Evolutionary conservation across 2,329 filamentous ascomycete genomes (phyloP), one percentile per base, ranked within the genome.

Genomic region (Leptosphaerulina australis): DNA sequence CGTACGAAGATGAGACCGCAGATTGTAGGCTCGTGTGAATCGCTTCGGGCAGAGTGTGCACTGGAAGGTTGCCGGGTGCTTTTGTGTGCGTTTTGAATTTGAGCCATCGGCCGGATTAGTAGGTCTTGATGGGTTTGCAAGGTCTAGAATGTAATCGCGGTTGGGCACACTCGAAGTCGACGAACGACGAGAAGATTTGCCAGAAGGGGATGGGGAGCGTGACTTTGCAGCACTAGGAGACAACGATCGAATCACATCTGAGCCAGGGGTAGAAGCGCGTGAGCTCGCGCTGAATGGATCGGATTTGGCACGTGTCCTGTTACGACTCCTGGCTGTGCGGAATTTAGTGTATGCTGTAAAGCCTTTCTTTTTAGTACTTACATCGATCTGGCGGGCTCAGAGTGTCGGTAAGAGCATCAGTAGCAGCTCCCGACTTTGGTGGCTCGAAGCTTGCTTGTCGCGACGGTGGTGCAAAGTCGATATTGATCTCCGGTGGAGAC

Each of bases 51-150:
- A 99, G 7, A 97, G 79, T 8, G 77, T 89, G 72, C 94, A 99
- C 69, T 97, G 92, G 75, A 97, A 99, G 0, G 92, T 99, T 5
- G 94, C 94, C 0, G 94, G 94, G 63, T 99, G 94, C 69, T 99
- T 99, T 72, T 99, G 94, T 0, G 91, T 86, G n/a, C 94, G 86
- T 70, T 94, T 95, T 5, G 84, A 70, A 49, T 80, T 80, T 10
- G 66, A 67, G 25, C 69, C 68, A 30, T 72, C 69, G 10, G 62
- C 60, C 11, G 68, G 54, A 11, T 43, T 49, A 18, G 84, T 85
- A 46, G 91, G 88, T 55, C 93, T 88, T 33, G 91, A 88, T 0
- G 92, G 92, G 71, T 97, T 91, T 9, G 91, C 93, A 12, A 97
- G 82, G 54, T 92, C 90, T 30, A 97, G 79, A n/a, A 96, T 94